Conservation (phyloP, 176 grass and related monocot genomes). For the Saccharum spontaneum region DNA sequence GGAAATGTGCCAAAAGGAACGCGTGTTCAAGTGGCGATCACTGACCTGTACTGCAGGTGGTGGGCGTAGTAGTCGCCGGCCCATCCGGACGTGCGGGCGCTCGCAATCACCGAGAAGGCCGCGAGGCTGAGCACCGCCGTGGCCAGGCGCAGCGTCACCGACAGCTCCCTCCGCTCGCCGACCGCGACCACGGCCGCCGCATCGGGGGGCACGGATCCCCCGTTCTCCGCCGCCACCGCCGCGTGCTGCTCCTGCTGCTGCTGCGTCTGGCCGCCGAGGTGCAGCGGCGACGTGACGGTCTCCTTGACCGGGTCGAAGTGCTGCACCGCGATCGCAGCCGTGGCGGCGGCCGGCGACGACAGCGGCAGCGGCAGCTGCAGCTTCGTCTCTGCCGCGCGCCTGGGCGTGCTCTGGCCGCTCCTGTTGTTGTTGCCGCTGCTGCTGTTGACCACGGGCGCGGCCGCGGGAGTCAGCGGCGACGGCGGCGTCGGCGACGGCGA, state of each 20-base stretch:
- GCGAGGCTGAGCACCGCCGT: slow-evolving; percentile 65
- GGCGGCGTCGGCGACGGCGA: not conserved
- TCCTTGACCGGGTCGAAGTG: slow-evolving; percentile 26
- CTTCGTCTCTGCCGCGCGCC: slow-evolving; percentile 35
- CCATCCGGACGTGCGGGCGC: slow-evolving; percentile 74
- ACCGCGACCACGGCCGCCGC: slow-evolving; percentile 42
- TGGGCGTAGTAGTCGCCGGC: slow-evolving; percentile 75
- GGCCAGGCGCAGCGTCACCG: slow-evolving; percentile 65
- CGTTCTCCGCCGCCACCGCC: slow-evolving; percentile 16
- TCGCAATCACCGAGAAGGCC: slow-evolving; percentile 73
- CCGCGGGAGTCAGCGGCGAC: slow-evolving; percentile 23
- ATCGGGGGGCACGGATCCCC: slow-evolving; percentile 8
- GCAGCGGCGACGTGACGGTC: slow-evolving; percentile 32
- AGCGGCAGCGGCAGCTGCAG: slow-evolving; percentile 17
- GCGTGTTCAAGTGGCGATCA: not conserved
- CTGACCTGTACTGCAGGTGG: slow-evolving; percentile 71
- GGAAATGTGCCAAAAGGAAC: not conserved
- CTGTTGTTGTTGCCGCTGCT: slow-evolving; percentile 36
- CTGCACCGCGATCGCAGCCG: not conserved
- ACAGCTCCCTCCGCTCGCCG: slow-evolving; percentile 39
- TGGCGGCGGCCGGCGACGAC: not conserved
- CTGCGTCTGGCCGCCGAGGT: not conserved
- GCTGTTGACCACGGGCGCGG: not conserved
- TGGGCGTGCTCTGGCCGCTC: slow-evolving; percentile 36
- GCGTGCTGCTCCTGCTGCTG: not conserved